These are phyloP conservation scores for Fistulifera solaris DNA, from an alignment of 108 stramenopile species.

Conservation along the genomic window DNA sequence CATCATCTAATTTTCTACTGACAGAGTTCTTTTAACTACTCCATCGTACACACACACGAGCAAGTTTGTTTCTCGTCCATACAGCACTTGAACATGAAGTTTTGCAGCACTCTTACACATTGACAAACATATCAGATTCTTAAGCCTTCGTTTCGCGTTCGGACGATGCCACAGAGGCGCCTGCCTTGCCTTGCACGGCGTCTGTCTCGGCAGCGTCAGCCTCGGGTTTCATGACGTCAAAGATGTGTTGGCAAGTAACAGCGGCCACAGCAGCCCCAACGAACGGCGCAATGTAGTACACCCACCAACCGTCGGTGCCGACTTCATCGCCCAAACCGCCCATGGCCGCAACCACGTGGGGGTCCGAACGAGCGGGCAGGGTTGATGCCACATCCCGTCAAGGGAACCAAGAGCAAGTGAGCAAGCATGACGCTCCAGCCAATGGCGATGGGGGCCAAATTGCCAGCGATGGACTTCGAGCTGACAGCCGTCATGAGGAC, in stretches of 20 bases:
- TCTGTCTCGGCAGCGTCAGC: not conserved
- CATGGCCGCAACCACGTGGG: constrained; percentile 24
- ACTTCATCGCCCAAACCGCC: constrained; percentile 12
- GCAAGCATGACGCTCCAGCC: constrained; percentile 30
- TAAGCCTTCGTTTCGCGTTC: too few relatives aligned
- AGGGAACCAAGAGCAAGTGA: constrained; percentile 32
- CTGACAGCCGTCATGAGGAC: constrained; percentile 25
- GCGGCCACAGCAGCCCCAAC: constrained; percentile 14
- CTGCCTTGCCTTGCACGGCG: not conserved
- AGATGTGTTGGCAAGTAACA: not conserved
- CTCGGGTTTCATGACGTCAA: constrained; percentile 1
- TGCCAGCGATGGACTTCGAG: constrained; percentile 12
- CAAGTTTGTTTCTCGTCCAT: too few relatives aligned
- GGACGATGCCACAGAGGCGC: not conserved
- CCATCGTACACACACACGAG: too few relatives aligned
- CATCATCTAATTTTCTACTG: too few relatives aligned
- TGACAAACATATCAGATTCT: too few relatives aligned
- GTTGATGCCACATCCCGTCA: constrained; percentile 55
- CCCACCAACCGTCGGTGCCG: constrained; percentile 15
- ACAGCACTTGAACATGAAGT: too few relatives aligned
- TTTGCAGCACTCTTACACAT: too few relatives aligned
- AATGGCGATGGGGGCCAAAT: constrained; percentile 23
- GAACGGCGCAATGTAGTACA: constrained; percentile 38
- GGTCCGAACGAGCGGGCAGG: constrained; percentile 53
- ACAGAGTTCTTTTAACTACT: too few relatives aligned